Percentiles rank a stretch among this genome's conserved stretches.
Conservation (phyloP, 805 yeast species). For the Isabelozyma pseudorhagii region DNA sequence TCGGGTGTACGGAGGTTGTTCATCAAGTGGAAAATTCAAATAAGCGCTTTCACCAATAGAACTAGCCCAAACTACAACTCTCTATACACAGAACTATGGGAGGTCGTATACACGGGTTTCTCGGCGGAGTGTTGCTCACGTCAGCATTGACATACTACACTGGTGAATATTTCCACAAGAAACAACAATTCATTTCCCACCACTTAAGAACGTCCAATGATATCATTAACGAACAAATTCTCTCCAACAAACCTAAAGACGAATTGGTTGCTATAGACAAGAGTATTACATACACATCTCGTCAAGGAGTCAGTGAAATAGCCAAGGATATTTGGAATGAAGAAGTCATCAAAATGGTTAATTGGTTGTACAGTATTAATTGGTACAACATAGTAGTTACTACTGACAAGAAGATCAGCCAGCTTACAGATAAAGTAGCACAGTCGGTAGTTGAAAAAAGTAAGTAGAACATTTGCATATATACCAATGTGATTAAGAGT, state of each 20-base stretch:
- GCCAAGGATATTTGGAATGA: slow-evolving; percentile 78
- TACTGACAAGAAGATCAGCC: slow-evolving; percentile 28
- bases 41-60: not conserved
- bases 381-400: slow-evolving; percentile 42
- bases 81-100: slow-evolving; percentile 22
- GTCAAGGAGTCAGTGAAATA: slow-evolving; percentile 53
- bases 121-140: slow-evolving; percentile 56
- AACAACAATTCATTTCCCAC: slow-evolving; percentile 43
- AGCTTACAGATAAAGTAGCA: slow-evolving; percentile 23
- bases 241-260: slow-evolving; percentile 44
- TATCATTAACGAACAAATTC: slow-evolving; percentile 52
- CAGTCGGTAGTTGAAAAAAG: not conserved
- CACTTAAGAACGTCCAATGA: slow-evolving; percentile 48
- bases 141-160: slow-evolving; percentile 63
- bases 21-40: not conserved
- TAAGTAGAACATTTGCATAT: not conserved
- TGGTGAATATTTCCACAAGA: slow-evolving; percentile 49
- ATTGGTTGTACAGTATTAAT: slow-evolving; percentile 57
- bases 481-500: no score
- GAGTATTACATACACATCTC: slow-evolving; percentile 16
- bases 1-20: not conserved
- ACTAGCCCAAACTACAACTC: not conserved
- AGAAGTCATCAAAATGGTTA: slow-evolving; percentile 61
- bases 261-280: slow-evolving; percentile 42
- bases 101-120: slow-evolving; percentile 43